phyloP scores from a whole-genome alignment of 176 grass and related monocot species.

The Aechmea fasciata region DNA sequence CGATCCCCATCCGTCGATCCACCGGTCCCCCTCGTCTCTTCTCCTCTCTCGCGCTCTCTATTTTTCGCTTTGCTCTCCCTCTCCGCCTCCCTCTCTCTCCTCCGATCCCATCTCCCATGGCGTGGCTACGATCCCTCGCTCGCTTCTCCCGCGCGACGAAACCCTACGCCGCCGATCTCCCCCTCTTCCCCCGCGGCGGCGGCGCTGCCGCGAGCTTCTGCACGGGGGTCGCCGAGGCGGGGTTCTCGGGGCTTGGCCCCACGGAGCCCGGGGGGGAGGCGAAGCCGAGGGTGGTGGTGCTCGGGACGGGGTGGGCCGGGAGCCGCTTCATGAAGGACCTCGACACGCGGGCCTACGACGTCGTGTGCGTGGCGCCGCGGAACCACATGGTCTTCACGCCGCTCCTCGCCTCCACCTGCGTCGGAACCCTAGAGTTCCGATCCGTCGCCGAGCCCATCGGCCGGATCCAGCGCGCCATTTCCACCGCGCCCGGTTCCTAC shows the following conservation, averaged over 20 bases:
- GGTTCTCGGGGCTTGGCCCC: slow-evolving; percentile 44
- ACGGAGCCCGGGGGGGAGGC: slow-evolving; percentile 47
- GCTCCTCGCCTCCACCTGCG: slow-evolving; percentile 95
- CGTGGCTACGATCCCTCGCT: slow-evolving; percentile 22
- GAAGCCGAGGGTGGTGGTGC: slow-evolving; percentile 79
- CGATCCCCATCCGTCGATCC: slow-evolving; percentile 2
- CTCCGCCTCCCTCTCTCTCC: slow-evolving; percentile 26
- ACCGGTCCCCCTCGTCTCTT: too few species aligned
- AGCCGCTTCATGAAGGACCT: slow-evolving; percentile 82
- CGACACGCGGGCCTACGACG: slow-evolving; percentile 61
- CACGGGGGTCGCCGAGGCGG: slow-evolving; percentile 7
- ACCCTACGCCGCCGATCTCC: neutral
- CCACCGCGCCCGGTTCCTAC: slow-evolving; percentile 57
- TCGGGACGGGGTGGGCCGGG: slow-evolving; percentile 91
- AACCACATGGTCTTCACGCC: slow-evolving; percentile 99
- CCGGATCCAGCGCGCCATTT: slow-evolving; percentile 81
- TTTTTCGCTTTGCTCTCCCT: neutral
- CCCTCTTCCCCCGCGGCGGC: slow-evolving; percentile 7
- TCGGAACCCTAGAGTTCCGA: slow-evolving; percentile 97
- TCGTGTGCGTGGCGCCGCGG: slow-evolving; percentile 87
- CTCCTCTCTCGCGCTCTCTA: neutral
- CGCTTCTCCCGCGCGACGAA: slow-evolving; percentile 11
- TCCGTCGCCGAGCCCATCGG: slow-evolving; percentile 79
- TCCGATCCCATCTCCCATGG: slow-evolving; percentile 16
- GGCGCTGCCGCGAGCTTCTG: neutral